Conservation (phyloP, 148 eudicot species). For the Talinum fruticosum region DNA sequence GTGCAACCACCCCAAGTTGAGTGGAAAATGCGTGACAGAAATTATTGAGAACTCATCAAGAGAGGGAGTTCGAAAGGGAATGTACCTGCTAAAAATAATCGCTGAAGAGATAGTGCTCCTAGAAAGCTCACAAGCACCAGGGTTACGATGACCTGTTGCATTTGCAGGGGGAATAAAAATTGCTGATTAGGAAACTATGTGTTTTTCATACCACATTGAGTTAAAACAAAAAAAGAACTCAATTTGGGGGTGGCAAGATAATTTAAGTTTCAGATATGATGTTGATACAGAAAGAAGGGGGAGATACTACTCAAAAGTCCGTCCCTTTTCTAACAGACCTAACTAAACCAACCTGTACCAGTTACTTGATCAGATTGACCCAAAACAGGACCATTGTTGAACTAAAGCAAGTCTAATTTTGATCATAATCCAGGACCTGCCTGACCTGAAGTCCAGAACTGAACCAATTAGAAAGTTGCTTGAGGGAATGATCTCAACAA, state of each 20-base stretch:
- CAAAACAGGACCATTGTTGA: too few species aligned
- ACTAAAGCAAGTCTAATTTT: too few species aligned
- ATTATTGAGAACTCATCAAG: not conserved
- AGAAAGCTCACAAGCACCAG: constrained; percentile 49
- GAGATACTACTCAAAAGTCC: not conserved
- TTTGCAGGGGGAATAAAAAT: constrained; percentile 3
- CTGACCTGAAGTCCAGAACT: too few species aligned
- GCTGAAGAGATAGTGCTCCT: constrained; percentile 54
- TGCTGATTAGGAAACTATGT: not conserved
- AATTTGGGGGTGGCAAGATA: not conserved
- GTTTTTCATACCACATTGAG: not conserved
- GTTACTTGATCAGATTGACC: not conserved
- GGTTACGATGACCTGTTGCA: constrained; percentile 53
- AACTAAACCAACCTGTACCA: not conserved
- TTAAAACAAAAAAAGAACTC: not conserved
- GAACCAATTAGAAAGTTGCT: too few species aligned
- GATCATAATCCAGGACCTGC: too few species aligned
- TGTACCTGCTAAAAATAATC: constrained; percentile 53
- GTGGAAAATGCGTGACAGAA: not conserved
- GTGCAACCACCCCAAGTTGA: not conserved
- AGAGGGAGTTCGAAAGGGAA: constrained; percentile 6
- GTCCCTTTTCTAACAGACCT: not conserved
- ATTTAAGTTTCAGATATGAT: too few species aligned
- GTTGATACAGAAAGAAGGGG: not conserved
- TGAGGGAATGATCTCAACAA: too few species aligned